Conservation (phyloP, 169 alveolate species). For the Cryptosporidium tyzzeri region DNA sequence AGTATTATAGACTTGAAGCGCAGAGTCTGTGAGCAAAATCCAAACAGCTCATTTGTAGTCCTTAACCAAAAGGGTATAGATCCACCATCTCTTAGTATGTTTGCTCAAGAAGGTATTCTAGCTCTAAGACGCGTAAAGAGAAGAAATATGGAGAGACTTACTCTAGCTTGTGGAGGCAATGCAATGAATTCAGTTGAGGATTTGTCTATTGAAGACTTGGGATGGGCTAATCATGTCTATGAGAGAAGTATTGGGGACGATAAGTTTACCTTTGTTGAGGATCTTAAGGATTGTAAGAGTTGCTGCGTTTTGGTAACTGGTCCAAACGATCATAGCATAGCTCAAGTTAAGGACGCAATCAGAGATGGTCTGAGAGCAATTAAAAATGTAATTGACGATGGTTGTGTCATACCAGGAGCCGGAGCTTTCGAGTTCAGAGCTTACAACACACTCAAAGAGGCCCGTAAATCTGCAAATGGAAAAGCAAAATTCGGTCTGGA, state of each 20-base stretch:
- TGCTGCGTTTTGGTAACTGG: slow-evolving; percentile 97
- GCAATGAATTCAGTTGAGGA: slow-evolving; percentile 97
- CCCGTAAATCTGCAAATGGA: slow-evolving; percentile 87
- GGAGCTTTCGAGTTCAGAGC: slow-evolving; percentile 97
- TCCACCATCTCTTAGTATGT: slow-evolving; percentile 98
- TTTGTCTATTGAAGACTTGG: slow-evolving; percentile 94
- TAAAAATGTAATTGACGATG: slow-evolving; percentile 95
- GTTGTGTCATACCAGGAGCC: slow-evolving; percentile 97
- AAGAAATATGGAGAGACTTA: slow-evolving; percentile 97
- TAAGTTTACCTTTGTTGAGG: slow-evolving; percentile 98
- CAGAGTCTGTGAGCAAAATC: slow-evolving; percentile 84
- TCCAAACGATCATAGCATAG: slow-evolving; percentile 96
- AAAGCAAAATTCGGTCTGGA: slow-evolving; percentile 96
- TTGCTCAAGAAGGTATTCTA: slow-evolving; percentile 97
- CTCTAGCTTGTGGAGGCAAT: slow-evolving; percentile 98
- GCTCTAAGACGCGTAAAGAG: slow-evolving; percentile 97
- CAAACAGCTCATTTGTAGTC: slow-evolving; percentile 91
- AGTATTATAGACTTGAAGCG: slow-evolving; percentile 95
- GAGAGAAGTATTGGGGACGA: slow-evolving; percentile 97
- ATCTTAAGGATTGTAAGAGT: slow-evolving; percentile 94
- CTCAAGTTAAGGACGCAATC: slow-evolving; percentile 94
- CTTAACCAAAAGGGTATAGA: slow-evolving; percentile 99
- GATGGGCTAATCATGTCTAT: slow-evolving; percentile 95
- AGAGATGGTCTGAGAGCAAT: slow-evolving; percentile 98
- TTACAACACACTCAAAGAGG: slow-evolving; percentile 87